Base-by-base conservation (phyloP, 2,329 filamentous ascomycete genomes). In the Fusarium virguliforme region DNA sequence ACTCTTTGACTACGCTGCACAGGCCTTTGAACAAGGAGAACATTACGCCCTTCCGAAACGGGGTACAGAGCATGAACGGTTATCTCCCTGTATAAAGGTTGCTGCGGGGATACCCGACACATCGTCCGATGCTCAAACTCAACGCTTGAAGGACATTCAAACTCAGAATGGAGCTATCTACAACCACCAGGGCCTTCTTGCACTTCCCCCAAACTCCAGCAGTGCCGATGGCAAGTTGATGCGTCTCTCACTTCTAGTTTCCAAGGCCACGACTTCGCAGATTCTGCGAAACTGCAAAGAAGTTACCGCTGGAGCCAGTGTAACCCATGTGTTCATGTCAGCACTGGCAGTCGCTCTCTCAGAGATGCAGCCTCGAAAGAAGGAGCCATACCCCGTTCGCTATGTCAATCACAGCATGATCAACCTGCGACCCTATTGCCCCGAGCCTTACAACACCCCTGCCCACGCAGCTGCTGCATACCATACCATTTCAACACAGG, bases 401-500 rank as follows among this genome's bases (percentile, higher is more conserved):
- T 48, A 48, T 48, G 43, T 28, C 13, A 48, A 48, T 4, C 43
- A 48, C 8, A 48, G 24, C 43, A 48, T 48, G 43, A 48, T 48
- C 24, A 48, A 48, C 15, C 4, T 48, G 15, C 43, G 43, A 10
- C 43, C 43, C 15, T 48, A 48, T 24, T 48, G 24, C 24, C 13
- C 1, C 1, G 8, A n/a, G 2, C 43, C 43, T 48, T 48, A 48
- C 13, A 28, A 48, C 24, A 28, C 43, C 3, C 13, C 24, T 48
- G 43, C 24, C 28, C 43, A 48, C 43, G 43, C 43, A 24, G 43
- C 43, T 28, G 43, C 43, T 48, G 43, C 43, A 48, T 48, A 48
- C 6, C 24, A 48, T n/a, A n/a, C 43, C 28, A 48, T 48, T 8
- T 48, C 43, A n/a, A 28, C 43, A 3, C 43, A 28, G 24, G 43